These are phyloP conservation scores for Sabuloglossum arenarium DNA, from an alignment of 495 filamentous ascomycete species.

Conservation along the genomic window DNA sequence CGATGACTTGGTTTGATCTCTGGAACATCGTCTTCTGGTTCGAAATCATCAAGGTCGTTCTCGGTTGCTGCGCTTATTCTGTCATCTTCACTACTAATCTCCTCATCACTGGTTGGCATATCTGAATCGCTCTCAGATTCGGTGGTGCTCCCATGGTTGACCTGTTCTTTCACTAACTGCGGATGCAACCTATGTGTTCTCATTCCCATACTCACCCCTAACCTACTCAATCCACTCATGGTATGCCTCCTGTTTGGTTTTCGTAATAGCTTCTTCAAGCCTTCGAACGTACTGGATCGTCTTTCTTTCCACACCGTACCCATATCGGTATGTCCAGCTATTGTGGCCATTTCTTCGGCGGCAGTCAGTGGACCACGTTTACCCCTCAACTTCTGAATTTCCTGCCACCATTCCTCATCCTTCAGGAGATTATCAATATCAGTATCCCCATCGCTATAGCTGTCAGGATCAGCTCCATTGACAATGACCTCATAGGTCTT, in stretches of 20 bases:
- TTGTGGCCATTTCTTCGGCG: slow-evolving; percentile 12
- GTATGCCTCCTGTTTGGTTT: slow-evolving; percentile 32
- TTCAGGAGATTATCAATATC: slow-evolving; percentile 37
- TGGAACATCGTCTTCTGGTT: slow-evolving; percentile 7
- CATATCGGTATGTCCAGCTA: slow-evolving; percentile 13
- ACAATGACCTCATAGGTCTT: slow-evolving; percentile 60
- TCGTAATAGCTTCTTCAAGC: slow-evolving; percentile 23
- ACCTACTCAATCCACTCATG: slow-evolving; percentile 37
- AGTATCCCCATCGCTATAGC: slow-evolving; percentile 23
- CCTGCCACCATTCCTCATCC: slow-evolving; percentile 68
- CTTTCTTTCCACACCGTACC: slow-evolving; percentile 25
- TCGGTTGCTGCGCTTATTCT: slow-evolving; percentile 24
- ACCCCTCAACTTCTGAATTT: slow-evolving; percentile 39
- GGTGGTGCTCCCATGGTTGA: slow-evolving; percentile 21
- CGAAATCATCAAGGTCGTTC: slow-evolving; percentile 25
- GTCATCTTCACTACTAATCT: slow-evolving; percentile 11
- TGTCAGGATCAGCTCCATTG: slow-evolving; percentile 31
- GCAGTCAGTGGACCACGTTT: slow-evolving; percentile 16
- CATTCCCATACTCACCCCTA: slow-evolving; percentile 52
- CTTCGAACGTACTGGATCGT: slow-evolving; percentile 22
- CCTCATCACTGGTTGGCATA: slow-evolving; percentile 18
- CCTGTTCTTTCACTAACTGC: slow-evolving; percentile 36
- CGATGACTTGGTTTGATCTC: slow-evolving; percentile 3
- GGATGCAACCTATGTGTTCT: slow-evolving; percentile 51
- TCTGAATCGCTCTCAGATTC: slow-evolving; percentile 18